Evolutionary conservation across 306 rosid species (phyloP).

Genomic region (Amphicarpaea edgeworthii): DNA sequence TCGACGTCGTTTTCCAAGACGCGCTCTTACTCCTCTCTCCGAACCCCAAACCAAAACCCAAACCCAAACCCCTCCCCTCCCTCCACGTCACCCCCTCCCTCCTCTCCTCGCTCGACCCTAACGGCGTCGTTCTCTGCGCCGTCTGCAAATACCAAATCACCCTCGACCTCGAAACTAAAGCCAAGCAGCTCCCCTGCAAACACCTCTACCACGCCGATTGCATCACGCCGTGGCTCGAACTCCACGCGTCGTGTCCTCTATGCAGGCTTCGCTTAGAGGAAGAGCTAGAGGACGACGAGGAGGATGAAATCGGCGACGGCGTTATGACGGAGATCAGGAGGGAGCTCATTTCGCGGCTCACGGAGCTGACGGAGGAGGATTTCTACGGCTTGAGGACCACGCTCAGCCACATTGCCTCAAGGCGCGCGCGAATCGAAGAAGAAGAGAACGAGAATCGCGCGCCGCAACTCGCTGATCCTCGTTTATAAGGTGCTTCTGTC

Average conservation of each 20-base stretch:
- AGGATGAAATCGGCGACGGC: not conserved
- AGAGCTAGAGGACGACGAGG: not conserved
- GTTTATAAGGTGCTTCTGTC: too few relatives aligned
- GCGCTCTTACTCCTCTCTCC: slow-evolving; percentile 32
- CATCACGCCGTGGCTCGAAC: slow-evolving; percentile 82
- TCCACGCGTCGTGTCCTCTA: slow-evolving; percentile 79
- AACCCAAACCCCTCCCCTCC: not conserved
- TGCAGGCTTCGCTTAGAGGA: slow-evolving; percentile 63
- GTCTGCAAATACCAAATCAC: slow-evolving; percentile 69
- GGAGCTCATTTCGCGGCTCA: slow-evolving; percentile 50
- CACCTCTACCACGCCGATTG: slow-evolving; percentile 84
- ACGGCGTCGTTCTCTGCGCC: slow-evolving; percentile 67
- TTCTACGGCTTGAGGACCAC: slow-evolving; percentile 64
- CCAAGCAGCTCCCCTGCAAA: slow-evolving; percentile 76
- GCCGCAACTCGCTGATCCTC: too few relatives aligned
- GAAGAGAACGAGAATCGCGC: not conserved
- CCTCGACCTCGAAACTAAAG: slow-evolving; percentile 52
- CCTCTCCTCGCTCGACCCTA: slow-evolving; percentile 49
- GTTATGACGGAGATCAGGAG: slow-evolving; percentile 25
- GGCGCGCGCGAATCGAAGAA: slow-evolving; percentile 44
- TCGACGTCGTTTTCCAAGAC: slow-evolving; percentile 46
- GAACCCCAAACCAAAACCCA: too few relatives aligned
- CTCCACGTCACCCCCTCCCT: slow-evolving; percentile 55
- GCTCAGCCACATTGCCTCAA: slow-evolving; percentile 65
- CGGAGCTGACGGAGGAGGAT: slow-evolving; percentile 65